These are phyloP conservation scores for Tuber microsphaerosporum DNA, from an alignment of 495 filamentous ascomycete genomes.

Conservation along the genomic window DNA sequence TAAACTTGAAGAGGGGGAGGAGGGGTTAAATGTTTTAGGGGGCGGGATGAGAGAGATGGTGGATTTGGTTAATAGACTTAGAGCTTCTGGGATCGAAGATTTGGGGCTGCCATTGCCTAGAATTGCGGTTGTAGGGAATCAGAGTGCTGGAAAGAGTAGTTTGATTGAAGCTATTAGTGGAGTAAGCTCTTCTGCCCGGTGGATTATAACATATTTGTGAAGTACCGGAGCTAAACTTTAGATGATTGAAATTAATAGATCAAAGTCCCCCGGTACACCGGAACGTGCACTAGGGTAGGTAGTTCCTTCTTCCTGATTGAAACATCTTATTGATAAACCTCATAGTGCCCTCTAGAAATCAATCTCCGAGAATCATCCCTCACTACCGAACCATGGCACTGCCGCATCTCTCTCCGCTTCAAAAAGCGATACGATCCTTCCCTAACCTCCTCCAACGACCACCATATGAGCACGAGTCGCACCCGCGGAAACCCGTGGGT, in stretches of 20 bases:
- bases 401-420: conserved; percentile 39
- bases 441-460: not conserved
- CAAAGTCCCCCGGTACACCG: conserved; percentile 37
- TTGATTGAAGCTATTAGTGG: conserved; percentile 43
- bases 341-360: conserved; percentile 42
- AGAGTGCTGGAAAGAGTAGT: conserved; percentile 42
- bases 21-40: conserved; percentile 34
- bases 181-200: conserved; percentile 15
- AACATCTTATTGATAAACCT: conserved; percentile 2
- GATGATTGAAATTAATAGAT: conserved; percentile 19
- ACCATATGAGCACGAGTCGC: conserved; percentile 9
- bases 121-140: conserved; percentile 42
- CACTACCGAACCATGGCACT: conserved; percentile 32
- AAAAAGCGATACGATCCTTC: conserved; percentile 36
- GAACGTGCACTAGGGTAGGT: conserved; percentile 41
- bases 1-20: conserved; percentile 2
- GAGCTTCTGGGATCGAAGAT: conserved; percentile 41
- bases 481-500: conserved; percentile 32
- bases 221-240: conserved; percentile 14
- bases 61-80: conserved; percentile 39
- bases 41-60: conserved; percentile 41
- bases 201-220: not conserved
- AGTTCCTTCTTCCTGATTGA: not conserved
- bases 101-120: conserved; percentile 38
- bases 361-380: conserved; percentile 32